A percentile compares a stretch with the other conserved stretches of the same genome.
Evolutionary conservation across 345 rosid species (phyloP).

Genomic region (Mercurialis annua): DNA sequence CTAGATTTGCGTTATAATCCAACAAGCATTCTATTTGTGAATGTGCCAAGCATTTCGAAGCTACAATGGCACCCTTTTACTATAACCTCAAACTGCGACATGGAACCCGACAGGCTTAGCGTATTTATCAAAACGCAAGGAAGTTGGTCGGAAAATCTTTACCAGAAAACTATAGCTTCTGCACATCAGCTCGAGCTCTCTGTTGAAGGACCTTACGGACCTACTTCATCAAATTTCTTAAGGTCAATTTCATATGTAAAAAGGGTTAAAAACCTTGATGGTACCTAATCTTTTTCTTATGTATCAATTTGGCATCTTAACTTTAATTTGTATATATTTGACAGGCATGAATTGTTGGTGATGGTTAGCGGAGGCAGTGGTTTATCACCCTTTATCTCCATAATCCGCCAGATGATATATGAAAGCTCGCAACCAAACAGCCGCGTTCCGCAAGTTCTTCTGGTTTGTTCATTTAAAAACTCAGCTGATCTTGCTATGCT

Average conservation of each 20-base stretch:
- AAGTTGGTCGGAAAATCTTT: conserved; percentile 26
- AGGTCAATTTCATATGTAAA: conserved; percentile 11
- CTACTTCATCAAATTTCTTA: conserved; percentile 21
- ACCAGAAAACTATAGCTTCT: conserved; percentile 6
- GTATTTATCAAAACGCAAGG: conserved; percentile 15
- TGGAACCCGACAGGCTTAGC: conserved; percentile 17
- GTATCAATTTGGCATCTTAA: background rate
- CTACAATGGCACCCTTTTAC: conserved; percentile 33
- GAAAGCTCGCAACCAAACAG: conserved; percentile 10
- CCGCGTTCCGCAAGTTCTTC: conserved; percentile 14
- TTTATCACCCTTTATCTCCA: conserved; percentile 26
- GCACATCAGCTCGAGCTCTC: conserved; percentile 17
- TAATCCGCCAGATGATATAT: conserved; percentile 25
- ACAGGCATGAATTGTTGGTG: conserved; percentile 26
- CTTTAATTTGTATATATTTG: too few relatives aligned
- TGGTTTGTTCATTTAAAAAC: conserved; percentile 23
- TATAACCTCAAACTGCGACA: conserved; percentile 19
- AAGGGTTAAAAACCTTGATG: too few relatives aligned
- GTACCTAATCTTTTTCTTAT: too few relatives aligned
- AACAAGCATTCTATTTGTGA: conserved; percentile 21
- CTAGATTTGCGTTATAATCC: conserved; percentile 27
- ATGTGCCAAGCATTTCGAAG: conserved; percentile 23
- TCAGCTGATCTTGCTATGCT: conserved; percentile 22
- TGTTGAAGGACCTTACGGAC: conserved; percentile 33
- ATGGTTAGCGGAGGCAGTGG: conserved; percentile 30